These are phyloP conservation scores for Leptoxyphium fumago DNA, from an alignment of 2,329 filamentous ascomycete genomes.

Conservation along the genomic window DNA sequence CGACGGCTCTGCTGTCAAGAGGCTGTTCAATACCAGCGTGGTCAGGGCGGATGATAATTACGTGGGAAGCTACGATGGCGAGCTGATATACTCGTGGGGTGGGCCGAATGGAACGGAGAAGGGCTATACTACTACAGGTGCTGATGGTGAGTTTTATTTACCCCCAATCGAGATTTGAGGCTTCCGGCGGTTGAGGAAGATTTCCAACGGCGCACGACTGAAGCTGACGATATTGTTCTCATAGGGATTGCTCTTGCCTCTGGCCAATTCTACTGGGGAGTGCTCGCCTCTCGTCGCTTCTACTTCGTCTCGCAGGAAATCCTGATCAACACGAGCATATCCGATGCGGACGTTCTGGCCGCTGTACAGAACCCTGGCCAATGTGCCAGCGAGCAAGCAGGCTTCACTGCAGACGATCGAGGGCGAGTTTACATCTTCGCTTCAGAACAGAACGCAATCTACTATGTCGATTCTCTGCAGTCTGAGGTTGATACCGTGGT, in stretches of 20 bases:
- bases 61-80: slow-evolving; percentile 24
- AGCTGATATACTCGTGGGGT: slow-evolving; percentile 12
- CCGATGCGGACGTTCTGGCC: slow-evolving; percentile 22
- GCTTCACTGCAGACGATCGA: slow-evolving; percentile 27
- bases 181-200: too few relatives aligned
- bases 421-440: slow-evolving; percentile 28
- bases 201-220: too few relatives aligned
- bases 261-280: slow-evolving; percentile 30
- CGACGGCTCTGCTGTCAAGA: slow-evolving; percentile 20
- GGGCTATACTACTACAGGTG: slow-evolving; percentile 9
- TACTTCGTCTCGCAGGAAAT: slow-evolving; percentile 25
- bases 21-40: slow-evolving; percentile 25
- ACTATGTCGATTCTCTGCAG: slow-evolving; percentile 27
- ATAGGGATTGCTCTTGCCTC: slow-evolving; percentile 22
- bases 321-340: slow-evolving; percentile 18
- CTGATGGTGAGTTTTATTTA: slow-evolving; percentile 7
- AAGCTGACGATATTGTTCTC: neutral
- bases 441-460: slow-evolving; percentile 30
- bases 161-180: slow-evolving; percentile 10
- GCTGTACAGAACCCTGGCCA: slow-evolving; percentile 26
- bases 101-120: slow-evolving; percentile 10
- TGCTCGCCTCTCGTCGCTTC: slow-evolving; percentile 26
- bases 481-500: slow-evolving; percentile 21
- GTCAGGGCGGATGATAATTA: slow-evolving; percentile 25
- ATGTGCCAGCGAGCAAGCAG: slow-evolving; percentile 27